Conservation (phyloP, 1,284 basidiomycete species). For the Moesziomyces aphidis region DNA sequence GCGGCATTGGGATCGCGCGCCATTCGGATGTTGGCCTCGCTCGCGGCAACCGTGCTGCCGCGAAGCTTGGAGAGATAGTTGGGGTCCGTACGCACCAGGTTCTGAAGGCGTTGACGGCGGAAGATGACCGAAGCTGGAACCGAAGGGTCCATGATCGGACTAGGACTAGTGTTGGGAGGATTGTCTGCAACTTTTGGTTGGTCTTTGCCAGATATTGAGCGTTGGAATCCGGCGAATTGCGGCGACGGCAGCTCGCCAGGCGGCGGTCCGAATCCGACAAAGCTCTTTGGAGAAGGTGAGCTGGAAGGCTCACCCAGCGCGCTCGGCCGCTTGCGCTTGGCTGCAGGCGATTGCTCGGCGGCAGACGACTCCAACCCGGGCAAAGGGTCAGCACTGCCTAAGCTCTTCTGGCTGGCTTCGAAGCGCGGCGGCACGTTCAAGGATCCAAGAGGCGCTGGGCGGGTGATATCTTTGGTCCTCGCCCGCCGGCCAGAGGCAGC, state of each 20-base stretch:
- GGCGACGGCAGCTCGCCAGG: neutral
- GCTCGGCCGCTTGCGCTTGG: neutral
- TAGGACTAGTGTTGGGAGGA: too few species aligned
- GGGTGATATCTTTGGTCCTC: too few species aligned
- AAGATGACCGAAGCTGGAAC: neutral
- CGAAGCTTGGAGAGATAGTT: neutral
- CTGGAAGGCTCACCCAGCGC: neutral
- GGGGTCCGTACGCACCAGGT: neutral
- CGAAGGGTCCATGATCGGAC: neutral
- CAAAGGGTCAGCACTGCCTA: too few species aligned
- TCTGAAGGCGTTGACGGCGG: too few species aligned
- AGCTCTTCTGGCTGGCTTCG: too few species aligned
- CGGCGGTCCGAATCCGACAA: neutral
- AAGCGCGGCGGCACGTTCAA: too few species aligned
- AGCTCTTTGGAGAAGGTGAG: neutral
- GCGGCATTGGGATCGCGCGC: neutral
- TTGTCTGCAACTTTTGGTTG: too few species aligned
- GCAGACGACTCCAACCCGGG: neutral
- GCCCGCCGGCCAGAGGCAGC: too few species aligned
- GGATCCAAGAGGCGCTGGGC: too few species aligned
- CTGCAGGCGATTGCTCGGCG: neutral
- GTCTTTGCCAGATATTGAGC: neutral
- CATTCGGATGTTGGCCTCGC: neutral
- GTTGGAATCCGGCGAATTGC: neutral
- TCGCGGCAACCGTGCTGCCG: neutral